Percentiles rank a stretch among this genome's conserved stretches.
These are phyloP conservation scores for Wickerhamiella alocasiicola DNA, from an alignment of 805 yeast species.

Conservation along the genomic window DNA sequence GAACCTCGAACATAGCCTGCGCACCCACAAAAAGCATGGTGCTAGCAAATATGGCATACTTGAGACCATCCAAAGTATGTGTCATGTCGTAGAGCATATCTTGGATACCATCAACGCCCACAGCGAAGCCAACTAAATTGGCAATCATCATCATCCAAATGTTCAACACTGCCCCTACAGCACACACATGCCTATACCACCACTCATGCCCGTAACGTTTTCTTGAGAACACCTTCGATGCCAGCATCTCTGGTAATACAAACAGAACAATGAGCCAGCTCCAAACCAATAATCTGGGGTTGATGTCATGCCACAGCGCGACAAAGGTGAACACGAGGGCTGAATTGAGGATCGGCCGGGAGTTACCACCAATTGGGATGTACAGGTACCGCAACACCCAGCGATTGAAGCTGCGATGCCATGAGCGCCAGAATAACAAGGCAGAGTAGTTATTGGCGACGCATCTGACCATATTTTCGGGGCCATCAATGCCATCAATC, in stretches of 20 bases:
- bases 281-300: conserved; percentile 77
- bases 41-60: conserved; percentile 48
- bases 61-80: conserved; percentile 53
- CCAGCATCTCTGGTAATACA: conserved; percentile 70
- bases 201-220: conserved; percentile 32
- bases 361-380: conserved; percentile 80
- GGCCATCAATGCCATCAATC: conserved; percentile 88
- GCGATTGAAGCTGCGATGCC: conserved; percentile 90
- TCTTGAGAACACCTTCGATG: conserved; percentile 34
- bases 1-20: conserved; percentile 87
- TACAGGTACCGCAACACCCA: conserved; percentile 86
- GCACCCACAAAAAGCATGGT: conserved; percentile 64
- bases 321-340: conserved; percentile 86
- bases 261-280: conserved; percentile 90
- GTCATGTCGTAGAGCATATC: conserved; percentile 58
- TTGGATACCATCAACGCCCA: conserved; percentile 76
- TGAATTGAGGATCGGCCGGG: conserved; percentile 58
- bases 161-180: conserved; percentile 74
- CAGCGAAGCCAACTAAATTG: conserved; percentile 85
- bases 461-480: conserved; percentile 95
- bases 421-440: conserved; percentile 94
- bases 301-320: conserved; percentile 97
- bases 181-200: conserved; percentile 77
- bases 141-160: conserved; percentile 99
- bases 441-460: conserved; percentile 91